Evolutionary conservation across 345 rosid species (phyloP), one percentile per base, ranked within the genome.

Genomic region (Arabidopsis arenosa): DNA sequence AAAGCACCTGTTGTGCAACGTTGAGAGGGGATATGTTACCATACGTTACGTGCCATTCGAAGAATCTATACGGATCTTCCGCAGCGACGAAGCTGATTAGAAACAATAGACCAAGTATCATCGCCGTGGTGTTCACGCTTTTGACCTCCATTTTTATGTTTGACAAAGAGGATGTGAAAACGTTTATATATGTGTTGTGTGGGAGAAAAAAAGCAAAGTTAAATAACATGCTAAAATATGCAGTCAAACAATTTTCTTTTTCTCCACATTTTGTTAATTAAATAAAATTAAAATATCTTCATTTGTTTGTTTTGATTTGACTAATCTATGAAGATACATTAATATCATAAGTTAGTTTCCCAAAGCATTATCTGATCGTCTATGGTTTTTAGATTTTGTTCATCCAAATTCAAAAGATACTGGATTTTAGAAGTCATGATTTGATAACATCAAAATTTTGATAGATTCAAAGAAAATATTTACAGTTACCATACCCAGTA

Each of bases 21-120:
- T 68, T 73, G 15, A 75, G 21, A 14, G 73, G 79, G 13, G 43
- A 59, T 55, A 75, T 67, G 37, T 43, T 37, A 32, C 79, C 73
- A 60, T 75, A 67, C 1, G 68, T 67, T 12, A 75, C 68, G 6
- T 67, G 73, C 79, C 79, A 75, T 14, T 75, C 73, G 9, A 66
- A 53, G 49, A 32, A 58, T 9, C 21, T 63, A 30, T 51, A 66
- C 2, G 62, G 72, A 63, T 57, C 18, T 48, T 66, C 78, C 6
- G 67, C 66, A 52, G 14, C 36, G 2, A 37, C 56, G 6, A 32
- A 4, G 72, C 10, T 61, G 37, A 37, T 48, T 10, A 70, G 60
- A 68, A 63, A 4, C 11, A 35, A 15, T 17, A 58, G 26, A 58
- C 28, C 26, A 5, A 58, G 0, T 15, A 35, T 58, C 4, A 9